Conservation (phyloP, 257 asterid genomes). For the Solanum piurae region DNA sequence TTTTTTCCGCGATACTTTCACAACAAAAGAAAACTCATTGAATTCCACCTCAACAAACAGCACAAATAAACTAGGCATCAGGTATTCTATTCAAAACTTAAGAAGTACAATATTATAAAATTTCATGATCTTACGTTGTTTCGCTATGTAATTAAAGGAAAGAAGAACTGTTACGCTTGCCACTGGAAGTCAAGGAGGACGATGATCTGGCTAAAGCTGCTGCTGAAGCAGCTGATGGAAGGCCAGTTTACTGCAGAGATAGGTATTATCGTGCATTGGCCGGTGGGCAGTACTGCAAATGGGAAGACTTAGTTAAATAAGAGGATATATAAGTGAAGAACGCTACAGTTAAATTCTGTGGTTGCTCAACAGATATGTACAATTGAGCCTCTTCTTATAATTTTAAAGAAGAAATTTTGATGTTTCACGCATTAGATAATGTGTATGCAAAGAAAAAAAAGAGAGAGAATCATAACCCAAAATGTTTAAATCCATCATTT, state of each 20-base stretch:
- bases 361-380: neutral
- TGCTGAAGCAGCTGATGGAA: conserved; percentile 68
- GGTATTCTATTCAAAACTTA: conserved; percentile 25
- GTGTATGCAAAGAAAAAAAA: neutral
- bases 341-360: neutral
- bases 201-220: conserved; percentile 87
- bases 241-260: conserved; percentile 77
- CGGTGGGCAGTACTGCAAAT: conserved; percentile 78
- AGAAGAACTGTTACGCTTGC: conserved; percentile 75
- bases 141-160: conserved; percentile 20
- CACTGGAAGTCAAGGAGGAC: conserved; percentile 50
- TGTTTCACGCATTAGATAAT: neutral
- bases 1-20: conserved; percentile 35
- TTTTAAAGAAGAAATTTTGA: neutral
- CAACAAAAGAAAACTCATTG: conserved; percentile 28
- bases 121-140: neutral
- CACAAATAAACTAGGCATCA: conserved; percentile 31
- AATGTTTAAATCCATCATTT: neutral
- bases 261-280: conserved; percentile 70
- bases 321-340: neutral
- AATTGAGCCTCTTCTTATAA: neutral
- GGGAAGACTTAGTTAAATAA: conserved; percentile 55
- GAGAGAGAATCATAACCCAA: neutral
- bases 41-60: conserved; percentile 30
- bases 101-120: neutral